Evolutionary conservation across 2,329 filamentous ascomycete genomes (phyloP).

Genomic region (Epichloe gansuensis): DNA sequence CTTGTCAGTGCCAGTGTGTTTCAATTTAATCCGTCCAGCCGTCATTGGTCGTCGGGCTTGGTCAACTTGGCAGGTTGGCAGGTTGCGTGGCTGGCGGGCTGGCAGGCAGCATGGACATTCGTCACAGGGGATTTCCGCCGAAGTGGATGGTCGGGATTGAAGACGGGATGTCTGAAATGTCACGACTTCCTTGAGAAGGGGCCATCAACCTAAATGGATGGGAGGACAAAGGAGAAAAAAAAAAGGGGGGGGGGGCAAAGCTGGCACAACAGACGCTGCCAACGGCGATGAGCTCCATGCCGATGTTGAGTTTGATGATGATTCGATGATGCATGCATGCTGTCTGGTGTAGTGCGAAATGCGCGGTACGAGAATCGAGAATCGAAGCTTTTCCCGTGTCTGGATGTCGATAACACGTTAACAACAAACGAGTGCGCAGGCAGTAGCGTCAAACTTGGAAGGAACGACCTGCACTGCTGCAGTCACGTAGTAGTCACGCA

Average conservation of each 20-base stretch:
- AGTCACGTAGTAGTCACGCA: no score
- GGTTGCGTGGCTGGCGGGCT: background rate
- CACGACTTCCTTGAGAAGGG: background rate
- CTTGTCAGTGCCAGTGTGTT: slow-evolving; percentile 3
- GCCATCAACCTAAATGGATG: background rate
- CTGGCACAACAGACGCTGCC: background rate
- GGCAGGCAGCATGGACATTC: background rate
- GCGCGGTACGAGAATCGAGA: background rate
- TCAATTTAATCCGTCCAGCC: background rate
- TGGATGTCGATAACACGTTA: no score
- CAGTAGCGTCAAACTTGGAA: no score
- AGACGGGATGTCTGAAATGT: background rate
- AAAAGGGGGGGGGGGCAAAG: background rate
- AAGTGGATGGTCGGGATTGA: background rate
- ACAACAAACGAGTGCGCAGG: no score
- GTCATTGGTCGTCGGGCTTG: no score
- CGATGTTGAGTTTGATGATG: background rate
- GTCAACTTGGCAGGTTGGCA: no score
- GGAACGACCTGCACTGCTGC: no score
- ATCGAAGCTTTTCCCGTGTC: no score
- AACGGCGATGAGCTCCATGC: background rate
- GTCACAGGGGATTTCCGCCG: background rate
- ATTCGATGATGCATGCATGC: background rate
- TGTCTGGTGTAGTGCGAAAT: background rate
- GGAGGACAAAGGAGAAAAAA: background rate